phyloP scores from a whole-genome alignment of 345 rosid genomes.

The Populus euphratica region DNA sequence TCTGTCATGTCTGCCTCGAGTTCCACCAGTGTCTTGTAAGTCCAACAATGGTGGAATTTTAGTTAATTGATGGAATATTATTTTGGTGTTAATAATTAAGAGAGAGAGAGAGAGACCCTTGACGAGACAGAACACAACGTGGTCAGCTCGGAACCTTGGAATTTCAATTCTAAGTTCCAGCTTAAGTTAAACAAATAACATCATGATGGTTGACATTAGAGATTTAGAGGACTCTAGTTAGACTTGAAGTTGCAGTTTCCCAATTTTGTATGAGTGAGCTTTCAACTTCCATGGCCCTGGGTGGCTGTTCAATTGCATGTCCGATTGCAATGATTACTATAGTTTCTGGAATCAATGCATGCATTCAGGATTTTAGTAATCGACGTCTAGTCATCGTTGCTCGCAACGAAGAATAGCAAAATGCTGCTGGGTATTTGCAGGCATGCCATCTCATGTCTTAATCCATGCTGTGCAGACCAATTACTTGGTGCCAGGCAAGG shows the following conservation, averaged over 20 bases:
- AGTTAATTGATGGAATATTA: not conserved
- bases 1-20: conserved; percentile 9
- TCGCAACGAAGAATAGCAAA: not conserved
- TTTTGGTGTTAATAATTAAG: not conserved
- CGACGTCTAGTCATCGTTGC: not conserved
- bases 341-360: not conserved
- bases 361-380: not conserved
- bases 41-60: not conserved
- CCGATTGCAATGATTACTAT: not conserved
- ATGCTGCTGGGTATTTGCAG: not conserved
- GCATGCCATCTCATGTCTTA: not conserved
- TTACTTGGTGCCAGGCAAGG: not conserved
- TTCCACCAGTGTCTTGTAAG: not conserved
- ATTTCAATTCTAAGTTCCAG: not conserved
- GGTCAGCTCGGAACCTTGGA: not conserved
- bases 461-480: not conserved
- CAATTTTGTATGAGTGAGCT: not conserved
- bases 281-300: not conserved
- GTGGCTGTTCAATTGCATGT: not conserved
- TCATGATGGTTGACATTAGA: not conserved
- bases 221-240: not conserved
- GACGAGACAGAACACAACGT: not conserved
- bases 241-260: not conserved
- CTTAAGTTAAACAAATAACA: not conserved
- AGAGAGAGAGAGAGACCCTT: not conserved